Evolutionary conservation across 768 basidiomycete species (phyloP).

Genomic region (Nidularia pulvinata): DNA sequence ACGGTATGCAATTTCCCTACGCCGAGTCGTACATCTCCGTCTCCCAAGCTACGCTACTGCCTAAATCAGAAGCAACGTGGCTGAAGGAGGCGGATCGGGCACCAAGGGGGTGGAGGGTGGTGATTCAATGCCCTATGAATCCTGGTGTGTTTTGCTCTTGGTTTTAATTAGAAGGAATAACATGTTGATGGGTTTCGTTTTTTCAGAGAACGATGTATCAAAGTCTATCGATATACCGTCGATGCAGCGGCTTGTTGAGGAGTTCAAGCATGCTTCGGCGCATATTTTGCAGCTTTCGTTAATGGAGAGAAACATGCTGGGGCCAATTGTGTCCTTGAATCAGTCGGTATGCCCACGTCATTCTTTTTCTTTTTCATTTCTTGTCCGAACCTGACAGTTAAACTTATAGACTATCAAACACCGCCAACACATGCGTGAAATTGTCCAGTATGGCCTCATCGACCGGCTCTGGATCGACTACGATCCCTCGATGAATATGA

Average conservation of each 20-base stretch:
- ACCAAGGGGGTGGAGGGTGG: constrained; percentile 18
- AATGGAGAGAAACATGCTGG: constrained; percentile 16
- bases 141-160: constrained; percentile 23
- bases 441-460: background rate
- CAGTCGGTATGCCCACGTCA: background rate
- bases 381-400: background rate
- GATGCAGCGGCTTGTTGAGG: constrained; percentile 21
- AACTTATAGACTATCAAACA: constrained; percentile 7
- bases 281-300: constrained; percentile 13
- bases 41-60: constrained; percentile 24
- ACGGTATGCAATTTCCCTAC: constrained; percentile 47
- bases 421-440: constrained; percentile 4
- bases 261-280: constrained; percentile 31
- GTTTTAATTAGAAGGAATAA: too few species aligned
- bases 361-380: background rate
- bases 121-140: constrained; percentile 40
- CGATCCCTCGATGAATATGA: too few species aligned
- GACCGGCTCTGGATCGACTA: too few species aligned
- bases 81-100: too few species aligned
- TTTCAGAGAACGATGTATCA: constrained; percentile 37
- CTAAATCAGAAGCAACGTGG: constrained; percentile 14
- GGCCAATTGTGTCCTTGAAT: constrained; percentile 19
- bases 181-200: background rate
- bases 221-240: constrained; percentile 22
- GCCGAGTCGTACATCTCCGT: constrained; percentile 36